Evolutionary conservation across 441 rosid species (phyloP), one percentile per base, ranked within the genome.

Genomic region (Dalechampia spathulata): DNA sequence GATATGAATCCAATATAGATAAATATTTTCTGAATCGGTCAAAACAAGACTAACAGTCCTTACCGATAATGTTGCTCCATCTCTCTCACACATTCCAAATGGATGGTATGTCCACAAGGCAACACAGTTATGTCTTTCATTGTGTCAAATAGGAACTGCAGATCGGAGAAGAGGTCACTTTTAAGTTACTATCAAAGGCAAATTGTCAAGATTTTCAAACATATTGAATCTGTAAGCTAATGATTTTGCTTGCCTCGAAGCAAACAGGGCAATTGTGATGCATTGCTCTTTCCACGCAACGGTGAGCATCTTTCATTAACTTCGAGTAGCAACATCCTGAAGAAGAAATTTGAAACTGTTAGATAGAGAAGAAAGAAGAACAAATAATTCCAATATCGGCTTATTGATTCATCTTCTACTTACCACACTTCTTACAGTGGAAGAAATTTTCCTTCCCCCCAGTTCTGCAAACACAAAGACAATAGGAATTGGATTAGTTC

Each of bases 251-350:
- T 71, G 86, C 97, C 97, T 90, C 95, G 12, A 90, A 84, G 78
- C 95, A 90, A 81, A 90, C 82, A 5, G 95, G 84, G 64, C 95
- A 90, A 57, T 90, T 73, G 61, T 84, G 90, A 71, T 90, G 95
- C 97, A 90, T 82, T 37, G 95, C 95, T 41, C 84, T 72, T 72
- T 90, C 93, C 7, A 90, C 79, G 23, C 95, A 90, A 38, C 14
- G 68, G 63, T 86, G 97, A 23, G 75, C 66, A 42, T 79, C 83
- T 66, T 73, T 77, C 86, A 84, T 72, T 2, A 57, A 37, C 17
- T 65, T 78, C 1, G 93, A 79, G 67, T 90, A 86, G 74, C 97
- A 87, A 54, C 95, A 87, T 22, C 79, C 91, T 83, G 67, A 48
- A 42, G 16, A 58, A 50, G 49, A 58, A 30, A 30, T 30, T 26